Evolutionary conservation across 257 asterid genomes (phyloP), one percentile per base, ranked within the genome.

Genomic region (Mentha longifolia): DNA sequence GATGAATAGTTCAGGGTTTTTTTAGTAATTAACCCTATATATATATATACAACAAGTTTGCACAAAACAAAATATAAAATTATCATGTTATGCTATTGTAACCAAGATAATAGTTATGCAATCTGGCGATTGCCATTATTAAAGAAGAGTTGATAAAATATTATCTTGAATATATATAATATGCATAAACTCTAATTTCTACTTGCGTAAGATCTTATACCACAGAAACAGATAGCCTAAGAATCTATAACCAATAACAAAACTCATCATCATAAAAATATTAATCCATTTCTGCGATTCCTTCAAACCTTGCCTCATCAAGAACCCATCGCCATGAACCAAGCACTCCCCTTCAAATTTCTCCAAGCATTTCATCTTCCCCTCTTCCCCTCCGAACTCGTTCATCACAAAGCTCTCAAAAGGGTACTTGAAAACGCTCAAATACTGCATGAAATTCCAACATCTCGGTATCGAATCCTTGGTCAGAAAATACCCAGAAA

Each of bases 351-450:
- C 89, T 20, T 50, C 88, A 13, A 62, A 65, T 9, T 60, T 74
- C 43, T 85, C 86, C 68, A 90, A 67, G 76, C 98, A 92, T 66
- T 73, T 86, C 56, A 6, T 0, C 77, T 63, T 75, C 70, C 95
- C n/a, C n/a, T n/a, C n/a, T n/a, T n/a, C n/a, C n/a, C n/a, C n/a
- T n/a, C n/a, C n/a, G n/a, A n/a, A n/a, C 87, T 92, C 91, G 31
- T 88, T 90, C 13, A 90, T 86, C 91, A 90, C 66, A 31, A 92
- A 84, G 67, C 96, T 81, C 11, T 92, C 98, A 13, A 85, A 90
- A 5, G 96, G 97, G 65, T 90, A 92, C 86, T 87, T 92, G 74
- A 85, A 90, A 78, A 92, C 71, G 33, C 96, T 89, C 65, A 92
- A 57, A 69, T 87, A 81, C 68, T 84, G 85, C 95, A 89, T 76